phyloP scores from a whole-genome alignment of 1,139 yeast species.

The Lodderomyces oxycetoniae region DNA sequence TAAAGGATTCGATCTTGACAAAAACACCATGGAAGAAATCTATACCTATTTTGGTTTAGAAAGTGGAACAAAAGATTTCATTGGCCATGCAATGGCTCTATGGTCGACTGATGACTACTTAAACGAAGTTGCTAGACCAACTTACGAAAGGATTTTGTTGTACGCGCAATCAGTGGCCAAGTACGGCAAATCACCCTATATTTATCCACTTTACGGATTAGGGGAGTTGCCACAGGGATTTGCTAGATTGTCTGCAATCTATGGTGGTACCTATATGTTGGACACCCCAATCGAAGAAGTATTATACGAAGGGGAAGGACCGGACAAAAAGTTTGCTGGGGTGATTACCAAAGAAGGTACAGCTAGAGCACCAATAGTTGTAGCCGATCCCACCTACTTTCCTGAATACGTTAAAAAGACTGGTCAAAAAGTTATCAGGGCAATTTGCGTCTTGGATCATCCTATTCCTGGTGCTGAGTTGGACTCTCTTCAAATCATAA shows the following conservation, averaged over 20 bases:
- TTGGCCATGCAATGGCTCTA: conserved; percentile 98
- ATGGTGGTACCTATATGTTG: conserved; percentile 98
- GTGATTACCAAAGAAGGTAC: conserved; percentile 87
- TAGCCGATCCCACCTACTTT: conserved; percentile 98
- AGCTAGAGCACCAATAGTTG: conserved; percentile 88
- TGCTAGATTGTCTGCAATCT: conserved; percentile 93
- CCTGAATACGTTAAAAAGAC: conserved; percentile 84
- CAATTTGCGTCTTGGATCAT: conserved; percentile 89
- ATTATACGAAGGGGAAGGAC: conserved; percentile 47
- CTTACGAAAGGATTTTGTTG: conserved; percentile 78
- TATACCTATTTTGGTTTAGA: conserved; percentile 88
- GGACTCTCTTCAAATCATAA: conserved; percentile 89
- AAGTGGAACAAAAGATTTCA: conserved; percentile 89
- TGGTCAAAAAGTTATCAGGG: conserved; percentile 86
- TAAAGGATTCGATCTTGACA: conserved; percentile 80
- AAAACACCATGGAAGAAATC: conserved; percentile 87
- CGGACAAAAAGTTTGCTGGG: conserved; percentile 66
- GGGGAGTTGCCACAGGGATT: conserved; percentile 99
- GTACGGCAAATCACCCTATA: conserved; percentile 94
- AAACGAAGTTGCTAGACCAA: conserved; percentile 86
- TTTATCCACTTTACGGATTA: conserved; percentile 92
- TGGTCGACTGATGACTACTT: conserved; percentile 92
- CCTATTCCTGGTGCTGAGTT: conserved; percentile 84
- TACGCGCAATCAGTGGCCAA: conserved; percentile 90
- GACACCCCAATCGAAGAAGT: conserved; percentile 94